Evolutionary conservation across 1,139 yeast genomes (phyloP).

Genomic region (Pneumocystis jirovecii): DNA sequence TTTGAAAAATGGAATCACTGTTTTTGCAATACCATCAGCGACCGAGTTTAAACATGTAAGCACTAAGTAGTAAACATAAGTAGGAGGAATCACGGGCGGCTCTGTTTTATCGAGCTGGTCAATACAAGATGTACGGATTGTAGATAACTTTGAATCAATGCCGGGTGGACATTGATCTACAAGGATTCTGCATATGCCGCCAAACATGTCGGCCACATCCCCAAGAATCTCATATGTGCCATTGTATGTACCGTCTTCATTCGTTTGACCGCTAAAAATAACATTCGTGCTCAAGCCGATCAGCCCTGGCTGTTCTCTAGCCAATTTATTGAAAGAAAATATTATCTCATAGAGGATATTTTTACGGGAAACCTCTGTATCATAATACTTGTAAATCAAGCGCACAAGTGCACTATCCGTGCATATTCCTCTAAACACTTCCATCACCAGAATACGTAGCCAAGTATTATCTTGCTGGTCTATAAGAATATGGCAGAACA

Average conservation of each 20-base stretch:
- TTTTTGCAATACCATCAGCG: conserved; percentile 39
- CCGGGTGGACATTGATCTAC: conserved; percentile 6
- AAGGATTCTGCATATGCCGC: conserved; percentile 8
- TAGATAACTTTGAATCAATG: conserved; percentile 22
- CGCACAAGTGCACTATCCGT: conserved; percentile 40
- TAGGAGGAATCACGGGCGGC: conserved; percentile 46
- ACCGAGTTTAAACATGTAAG: conserved; percentile 39
- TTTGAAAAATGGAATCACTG: conserved; percentile 12
- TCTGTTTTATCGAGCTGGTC: conserved; percentile 68
- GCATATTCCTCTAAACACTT: conserved; percentile 48
- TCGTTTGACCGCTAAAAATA: conserved; percentile 1
- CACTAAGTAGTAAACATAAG: conserved; percentile 49
- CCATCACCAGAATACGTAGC: conserved; percentile 61
- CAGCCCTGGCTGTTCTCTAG: conserved; percentile 15
- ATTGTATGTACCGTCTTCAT: not conserved
- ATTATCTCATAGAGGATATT: conserved; percentile 48
- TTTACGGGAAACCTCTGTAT: conserved; percentile 41
- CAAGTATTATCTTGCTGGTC: conserved; percentile 42
- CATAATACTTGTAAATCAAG: conserved; percentile 47
- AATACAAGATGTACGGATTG: conserved; percentile 42
- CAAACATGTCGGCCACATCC: conserved; percentile 9
- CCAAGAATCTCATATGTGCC: not conserved
- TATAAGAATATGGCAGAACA: conserved; percentile 51
- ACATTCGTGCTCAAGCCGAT: conserved; percentile 10
- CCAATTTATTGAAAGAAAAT: conserved; percentile 26